Evolutionary conservation across 2,329 filamentous ascomycete genomes (phyloP).

Genomic region (Hortaea sp.): DNA sequence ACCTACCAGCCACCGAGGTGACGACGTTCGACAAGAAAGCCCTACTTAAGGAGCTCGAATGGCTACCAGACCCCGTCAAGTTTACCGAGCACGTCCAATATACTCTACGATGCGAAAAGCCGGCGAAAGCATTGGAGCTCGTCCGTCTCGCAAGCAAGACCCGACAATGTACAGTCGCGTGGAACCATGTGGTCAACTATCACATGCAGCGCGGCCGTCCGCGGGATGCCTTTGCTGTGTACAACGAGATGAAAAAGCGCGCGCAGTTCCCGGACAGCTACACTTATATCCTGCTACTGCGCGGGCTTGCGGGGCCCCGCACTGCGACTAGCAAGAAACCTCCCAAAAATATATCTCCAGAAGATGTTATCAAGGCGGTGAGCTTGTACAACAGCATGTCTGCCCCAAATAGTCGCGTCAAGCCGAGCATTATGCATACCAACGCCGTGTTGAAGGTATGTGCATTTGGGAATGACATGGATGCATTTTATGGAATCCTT

Average conservation of each 20-base stretch:
- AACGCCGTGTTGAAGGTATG: conserved; percentile 85
- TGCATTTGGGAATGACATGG: conserved; percentile 61
- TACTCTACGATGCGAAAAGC: conserved; percentile 49
- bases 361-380: conserved; percentile 58
- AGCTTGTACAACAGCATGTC: conserved; percentile 69
- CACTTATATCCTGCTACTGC: conserved; percentile 77
- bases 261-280: conserved; percentile 67
- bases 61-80: conserved; percentile 60
- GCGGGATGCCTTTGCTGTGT: conserved; percentile 63
- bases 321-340: not conserved
- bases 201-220: conserved; percentile 52
- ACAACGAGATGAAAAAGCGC: conserved; percentile 98
- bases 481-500: conserved; percentile 68
- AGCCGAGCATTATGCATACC: conserved; percentile 69
- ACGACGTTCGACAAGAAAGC: conserved; percentile 2
- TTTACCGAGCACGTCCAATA: conserved; percentile 58
- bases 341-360: conserved; percentile 34
- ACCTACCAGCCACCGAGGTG: not conserved
- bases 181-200: conserved; percentile 78
- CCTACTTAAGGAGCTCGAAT: conserved; percentile 48
- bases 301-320: conserved; percentile 48
- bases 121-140: conserved; percentile 58
- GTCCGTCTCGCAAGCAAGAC: conserved; percentile 58
- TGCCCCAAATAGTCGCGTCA: conserved; percentile 50
- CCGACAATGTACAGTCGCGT: conserved; percentile 61